A percentile compares a stretch with the other conserved stretches of the same genome.
Evolutionary conservation across 192 early-diverging fungal genomes (phyloP).

Genomic region (Chytriomyces sp.): DNA sequence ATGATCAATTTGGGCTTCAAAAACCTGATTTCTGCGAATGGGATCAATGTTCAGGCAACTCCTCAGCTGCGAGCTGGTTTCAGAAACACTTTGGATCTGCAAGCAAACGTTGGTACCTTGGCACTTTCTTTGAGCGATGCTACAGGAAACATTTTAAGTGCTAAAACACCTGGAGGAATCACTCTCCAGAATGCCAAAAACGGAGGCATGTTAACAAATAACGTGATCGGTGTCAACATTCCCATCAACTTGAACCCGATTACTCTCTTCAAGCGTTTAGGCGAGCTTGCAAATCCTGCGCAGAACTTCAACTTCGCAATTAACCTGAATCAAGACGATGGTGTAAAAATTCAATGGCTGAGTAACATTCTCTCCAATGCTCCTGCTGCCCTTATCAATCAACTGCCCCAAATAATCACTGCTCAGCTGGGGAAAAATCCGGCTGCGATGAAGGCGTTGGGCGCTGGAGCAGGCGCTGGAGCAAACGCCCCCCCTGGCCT

Average conservation of each 20-base stretch:
- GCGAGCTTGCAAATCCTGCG: constrained; percentile 4
- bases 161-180: constrained; percentile 3
- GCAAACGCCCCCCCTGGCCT: too few species aligned
- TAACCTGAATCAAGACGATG: background rate
- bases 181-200: constrained; percentile 3
- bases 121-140: background rate
- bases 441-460: background rate
- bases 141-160: background rate
- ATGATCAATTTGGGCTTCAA: background rate
- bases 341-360: background rate
- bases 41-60: background rate
- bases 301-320: constrained; percentile 8
- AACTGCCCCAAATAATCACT: background rate
- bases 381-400: background rate
- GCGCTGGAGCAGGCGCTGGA: background rate
- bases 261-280: background rate
- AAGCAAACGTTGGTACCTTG: background rate
- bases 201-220: constrained; percentile 11
- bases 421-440: background rate
- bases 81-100: constrained; percentile 3
- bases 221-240: background rate
- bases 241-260: constrained; percentile 17
- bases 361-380: background rate
- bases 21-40: background rate
- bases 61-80: background rate